Evolutionary conservation across 768 basidiomycete species (phyloP).

Genomic region (Kwoniella heveanensis): DNA sequence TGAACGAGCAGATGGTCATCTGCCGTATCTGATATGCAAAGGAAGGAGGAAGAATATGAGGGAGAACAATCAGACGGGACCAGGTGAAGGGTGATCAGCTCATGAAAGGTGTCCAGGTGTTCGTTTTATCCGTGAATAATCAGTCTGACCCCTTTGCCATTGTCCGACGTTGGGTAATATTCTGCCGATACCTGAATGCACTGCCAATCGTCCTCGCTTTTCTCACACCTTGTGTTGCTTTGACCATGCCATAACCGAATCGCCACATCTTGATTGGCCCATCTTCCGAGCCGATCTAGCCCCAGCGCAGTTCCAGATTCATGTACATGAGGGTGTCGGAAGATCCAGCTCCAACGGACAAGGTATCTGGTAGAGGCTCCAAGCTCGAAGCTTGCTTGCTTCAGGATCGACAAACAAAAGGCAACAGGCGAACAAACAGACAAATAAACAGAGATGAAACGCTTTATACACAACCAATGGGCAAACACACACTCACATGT

Average conservation of each 20-base stretch:
- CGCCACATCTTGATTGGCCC: not conserved
- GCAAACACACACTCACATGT: not conserved
- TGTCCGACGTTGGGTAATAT: too few relatives aligned
- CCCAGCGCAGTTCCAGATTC: not conserved
- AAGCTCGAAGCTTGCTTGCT: too few relatives aligned
- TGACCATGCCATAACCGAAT: not conserved
- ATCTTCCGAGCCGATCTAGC: not conserved
- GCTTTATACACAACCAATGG: not conserved
- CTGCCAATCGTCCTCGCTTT: not conserved
- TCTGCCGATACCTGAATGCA: too few relatives aligned
- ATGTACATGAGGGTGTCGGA: too few relatives aligned
- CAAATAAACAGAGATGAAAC: not conserved
- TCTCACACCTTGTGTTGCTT: not conserved
- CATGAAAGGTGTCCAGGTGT: slow-evolving; percentile 1
- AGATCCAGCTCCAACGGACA: too few relatives aligned
- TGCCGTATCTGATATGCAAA: slow-evolving; percentile 1
- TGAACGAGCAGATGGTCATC: not conserved
- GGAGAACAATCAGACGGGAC: not conserved
- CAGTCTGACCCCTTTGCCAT: too few relatives aligned
- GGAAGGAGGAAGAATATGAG: not conserved
- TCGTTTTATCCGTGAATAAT: not conserved
- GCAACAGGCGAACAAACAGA: too few relatives aligned
- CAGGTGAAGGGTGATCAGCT: not conserved
- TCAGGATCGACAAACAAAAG: too few relatives aligned
- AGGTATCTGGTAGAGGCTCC: too few relatives aligned